Percentiles rank a stretch among this genome's conserved stretches.
phyloP scores from a whole-genome alignment of 306 rosid genomes.

The Lithocarpus polystachyus region DNA sequence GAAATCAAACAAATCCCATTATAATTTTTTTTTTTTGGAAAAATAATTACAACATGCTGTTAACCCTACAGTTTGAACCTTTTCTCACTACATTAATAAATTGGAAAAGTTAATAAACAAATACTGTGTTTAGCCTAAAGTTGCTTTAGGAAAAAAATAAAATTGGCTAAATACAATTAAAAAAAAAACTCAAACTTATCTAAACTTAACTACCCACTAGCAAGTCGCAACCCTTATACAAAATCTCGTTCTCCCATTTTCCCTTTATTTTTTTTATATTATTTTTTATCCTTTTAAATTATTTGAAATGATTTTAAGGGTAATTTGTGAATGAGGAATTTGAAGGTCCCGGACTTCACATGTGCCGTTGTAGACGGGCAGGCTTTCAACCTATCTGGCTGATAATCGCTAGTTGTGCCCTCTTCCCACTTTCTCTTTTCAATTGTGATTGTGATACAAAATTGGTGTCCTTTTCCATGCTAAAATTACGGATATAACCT shows the following conservation, averaged over 20 bases:
- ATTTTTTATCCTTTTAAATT: neutral
- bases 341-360: constrained; percentile 55
- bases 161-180: neutral
- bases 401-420: constrained; percentile 42
- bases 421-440: constrained; percentile 44
- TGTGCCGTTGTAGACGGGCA: constrained; percentile 75
- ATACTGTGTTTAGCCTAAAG: no score
- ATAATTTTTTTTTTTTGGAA: no score
- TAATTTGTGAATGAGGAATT: constrained; percentile 21
- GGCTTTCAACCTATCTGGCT: constrained; percentile 61
- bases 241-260: constrained; percentile 16
- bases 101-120: no score
- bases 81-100: no score
- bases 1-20: no score
- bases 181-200: no score
- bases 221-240: no score
- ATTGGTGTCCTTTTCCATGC: constrained; percentile 3
- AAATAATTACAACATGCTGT: no score
- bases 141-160: neutral
- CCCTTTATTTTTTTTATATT: neutral
- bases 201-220: no score
- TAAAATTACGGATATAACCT: constrained; percentile 34
- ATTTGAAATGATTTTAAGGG: constrained; percentile 22
- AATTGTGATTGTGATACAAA: constrained; percentile 28
- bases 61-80: no score